Percentiles rank a stretch among this genome's conserved stretches.
phyloP scores from a whole-genome alignment of 176 grass and related monocot genomes.

The Zizania latifolia region DNA sequence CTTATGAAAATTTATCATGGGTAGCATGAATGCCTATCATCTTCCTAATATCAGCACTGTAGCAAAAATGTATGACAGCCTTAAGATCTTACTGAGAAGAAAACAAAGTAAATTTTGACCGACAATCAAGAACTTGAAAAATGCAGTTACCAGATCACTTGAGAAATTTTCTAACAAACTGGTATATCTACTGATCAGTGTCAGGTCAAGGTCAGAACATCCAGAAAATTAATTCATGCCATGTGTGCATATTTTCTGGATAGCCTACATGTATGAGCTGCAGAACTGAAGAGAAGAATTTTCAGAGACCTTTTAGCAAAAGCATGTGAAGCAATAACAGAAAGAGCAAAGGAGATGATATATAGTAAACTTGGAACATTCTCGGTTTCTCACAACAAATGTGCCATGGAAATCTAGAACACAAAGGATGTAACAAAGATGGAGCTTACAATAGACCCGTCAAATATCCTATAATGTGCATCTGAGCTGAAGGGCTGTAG shows the following conservation, averaged over 20 bases:
- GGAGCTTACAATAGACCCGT: conserved; percentile 77
- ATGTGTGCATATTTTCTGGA: conserved; percentile 12
- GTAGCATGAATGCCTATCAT: not conserved
- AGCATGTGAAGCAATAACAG: not conserved
- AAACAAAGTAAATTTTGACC: not conserved
- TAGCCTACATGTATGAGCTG: not conserved
- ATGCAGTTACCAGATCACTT: not conserved
- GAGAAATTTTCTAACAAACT: not conserved
- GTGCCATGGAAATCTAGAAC: conserved; percentile 11
- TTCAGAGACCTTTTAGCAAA: conserved; percentile 5
- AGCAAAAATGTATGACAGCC: not conserved
- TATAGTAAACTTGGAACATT: conserved; percentile 1
- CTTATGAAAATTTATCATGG: not conserved
- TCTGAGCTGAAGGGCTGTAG: conserved; percentile 78
- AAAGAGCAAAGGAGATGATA: not conserved
- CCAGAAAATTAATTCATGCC: not conserved
- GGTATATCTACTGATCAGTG: not conserved
- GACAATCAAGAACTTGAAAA: not conserved
- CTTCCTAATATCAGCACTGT: not conserved
- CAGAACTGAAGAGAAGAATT: not conserved
- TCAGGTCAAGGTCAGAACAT: conserved; percentile 14
- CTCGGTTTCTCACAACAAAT: conserved; percentile 14
- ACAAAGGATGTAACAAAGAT: conserved; percentile 7
- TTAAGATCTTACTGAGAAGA: not conserved
- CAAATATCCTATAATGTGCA: conserved; percentile 86